Base-by-base conservation (phyloP, 2,329 filamentous ascomycete genomes). In the Diaporthe nobilis region DNA sequence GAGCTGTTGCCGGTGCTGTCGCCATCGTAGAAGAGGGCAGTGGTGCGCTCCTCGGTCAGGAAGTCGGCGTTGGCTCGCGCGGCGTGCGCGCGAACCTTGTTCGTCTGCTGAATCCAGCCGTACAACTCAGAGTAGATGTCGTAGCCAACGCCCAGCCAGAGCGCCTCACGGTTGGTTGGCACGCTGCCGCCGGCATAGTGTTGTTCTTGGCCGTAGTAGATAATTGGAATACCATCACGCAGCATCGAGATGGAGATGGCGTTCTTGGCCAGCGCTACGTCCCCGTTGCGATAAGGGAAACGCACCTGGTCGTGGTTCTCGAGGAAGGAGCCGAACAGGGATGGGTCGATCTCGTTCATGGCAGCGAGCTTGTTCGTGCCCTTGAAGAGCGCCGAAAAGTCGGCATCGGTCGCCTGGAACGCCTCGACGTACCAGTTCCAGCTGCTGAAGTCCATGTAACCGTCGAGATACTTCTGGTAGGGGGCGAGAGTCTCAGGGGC, bases 131-230 rank as follows among this genome's bases (percentile, higher is more conserved):
- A 20, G 72, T 63, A 53, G 0, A 85, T 89, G 42, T 82, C 79
- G 79, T 87, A 90, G 1, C 83, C 82, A 0, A 86, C 86, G 1
- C 47, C 47, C 25, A 85, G 78, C 88, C 88, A 90, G 49, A 87
- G 81, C 1, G 87, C 85, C 79, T 90, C 88, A 28, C 88, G 87
- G 80, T 89, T 88, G 65, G 80, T 58, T 0, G 87, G 87, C 47
- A 85, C 85, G 13, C 51, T 79, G 5, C 74, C 79, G n/a, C 88
- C 88, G 17, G 86, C 76, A 15, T 70, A 70, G 49, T 70, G 65
- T 22, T 91, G 89, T 80, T 91, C 90, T 79, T 91, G 89, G 9
- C 90, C 90, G 74, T 90, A 85, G 80, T 91, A 92, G 51, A 90
- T 83, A 79, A 91, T 89, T 0, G 90, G 90, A 63, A 91, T 89